Conservation (phyloP, 1,284 basidiomycete genomes). For the Phellinidium pouzarii region DNA sequence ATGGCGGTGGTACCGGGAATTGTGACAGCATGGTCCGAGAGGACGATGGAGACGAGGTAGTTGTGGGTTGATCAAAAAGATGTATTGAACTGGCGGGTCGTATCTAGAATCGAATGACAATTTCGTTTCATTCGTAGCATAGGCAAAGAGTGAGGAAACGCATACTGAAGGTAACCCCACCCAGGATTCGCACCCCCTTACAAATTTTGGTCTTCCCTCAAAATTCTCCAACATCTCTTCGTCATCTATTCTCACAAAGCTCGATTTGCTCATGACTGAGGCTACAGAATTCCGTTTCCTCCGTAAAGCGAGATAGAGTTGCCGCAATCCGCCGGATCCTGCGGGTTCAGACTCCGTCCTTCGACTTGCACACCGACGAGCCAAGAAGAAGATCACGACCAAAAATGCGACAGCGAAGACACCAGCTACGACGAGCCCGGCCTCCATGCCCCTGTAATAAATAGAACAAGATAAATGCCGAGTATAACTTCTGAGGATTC, state of each 20-base stretch:
- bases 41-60: not conserved
- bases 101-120: not conserved
- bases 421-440: not conserved
- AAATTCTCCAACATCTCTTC: not conserved
- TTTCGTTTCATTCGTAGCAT: not conserved
- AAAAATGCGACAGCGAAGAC: not conserved
- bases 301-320: not conserved
- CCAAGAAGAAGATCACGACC: not conserved
- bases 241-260: slow-evolving; percentile 1
- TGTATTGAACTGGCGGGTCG: slow-evolving; percentile 1
- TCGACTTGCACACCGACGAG: not conserved
- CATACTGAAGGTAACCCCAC: slow-evolving; percentile 5
- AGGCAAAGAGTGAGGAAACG: not conserved
- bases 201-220: not conserved
- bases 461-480: not conserved
- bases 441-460: not conserved
- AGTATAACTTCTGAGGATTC: too few relatives aligned
- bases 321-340: not conserved
- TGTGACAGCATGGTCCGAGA: not conserved
- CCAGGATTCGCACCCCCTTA: not conserved
- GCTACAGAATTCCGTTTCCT: not conserved
- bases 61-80: not conserved
- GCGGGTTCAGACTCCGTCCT: not conserved
- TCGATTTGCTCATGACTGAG: not conserved
- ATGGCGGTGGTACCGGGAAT: not conserved